Base-by-base conservation (phyloP, 2,329 filamentous ascomycete genomes). In the Colletotrichum sp. region DNA sequence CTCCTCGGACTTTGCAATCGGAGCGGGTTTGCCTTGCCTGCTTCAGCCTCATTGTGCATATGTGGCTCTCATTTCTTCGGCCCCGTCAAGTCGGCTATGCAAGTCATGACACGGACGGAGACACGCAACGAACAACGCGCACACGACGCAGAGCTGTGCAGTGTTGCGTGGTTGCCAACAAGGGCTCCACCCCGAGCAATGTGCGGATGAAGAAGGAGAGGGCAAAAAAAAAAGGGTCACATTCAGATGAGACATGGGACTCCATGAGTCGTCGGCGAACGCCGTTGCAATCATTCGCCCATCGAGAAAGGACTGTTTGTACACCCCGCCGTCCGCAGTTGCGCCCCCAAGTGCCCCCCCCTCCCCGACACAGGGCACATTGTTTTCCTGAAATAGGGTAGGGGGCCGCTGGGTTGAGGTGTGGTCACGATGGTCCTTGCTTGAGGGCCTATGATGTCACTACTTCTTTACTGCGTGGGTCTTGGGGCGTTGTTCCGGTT, bases 211-310 rank as follows among this genome's bases (percentile, higher is more conserved):
- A 32, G 57, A 44, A n/a, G 8, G 8, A 19, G 36, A 39, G 0
- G 25, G 5, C n/a, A 30, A 16, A 39, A 44, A 44, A 16, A 48
- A 48, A 48, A 55, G 44, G 39, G 71, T 67, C 32, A 59, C 59
- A 34, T 71, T 48, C 71, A 28, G 59, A 71, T 36, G 71, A 59
- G 67, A 71, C 71, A 71, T 70, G 71, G 71, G 57, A 28, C 44
- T 32, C 32, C 34, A 52, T 52, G 36, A 64, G 12, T 64, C 34
- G n/a, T 64, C 61, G 61, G 61, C 32, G 61, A 44, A 64, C 13
- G 61, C 61, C 22, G 61, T 39, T 22, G 61, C 59, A 22, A 48
- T 11, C 9, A 22, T 48, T 48, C 39, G n/a, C 44, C 44, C 44
- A 48, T 48, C 22, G n/a, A 22, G 11, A 48, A 48, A 19, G 36